Base-by-base conservation (phyloP, 768 basidiomycete genomes). In the Amanita molliuscula region DNA sequence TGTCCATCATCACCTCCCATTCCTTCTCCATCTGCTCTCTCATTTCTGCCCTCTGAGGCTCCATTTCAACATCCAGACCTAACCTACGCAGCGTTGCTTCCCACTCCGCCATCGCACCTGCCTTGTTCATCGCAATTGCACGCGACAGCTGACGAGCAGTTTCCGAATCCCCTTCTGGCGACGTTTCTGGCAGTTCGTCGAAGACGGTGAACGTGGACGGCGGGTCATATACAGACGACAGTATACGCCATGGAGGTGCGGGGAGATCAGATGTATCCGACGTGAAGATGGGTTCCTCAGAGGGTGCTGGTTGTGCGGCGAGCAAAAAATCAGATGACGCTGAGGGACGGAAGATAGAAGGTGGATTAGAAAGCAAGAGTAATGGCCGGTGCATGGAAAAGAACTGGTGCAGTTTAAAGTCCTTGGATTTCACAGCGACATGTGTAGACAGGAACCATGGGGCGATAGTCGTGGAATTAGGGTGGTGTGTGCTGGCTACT, bases 351-450 rank as follows among this genome's bases (percentile, higher is more conserved):
- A 88, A 70, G 50, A 80, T 66, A 7, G 78, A 68, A 0, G 79
- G 57, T 0, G 87, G 80, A 53, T 82, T 76, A 25, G 75, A 67
- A 37, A 90, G 71, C 33, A 86, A 76, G 18, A 90, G 76, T 2
- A 91, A 71, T 1, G 88, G 88, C 10, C 88, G 77, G 58, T 91
- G 82, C 28, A 88, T 69, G 2, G 88, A 78, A 67, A 92, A 91
- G 66, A 92, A 91, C 48, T 86, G 84, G 61, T 90, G 87, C 9
- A 89, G 74, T 59, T 81, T 84, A 65, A 85, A 81, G 56, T 86
- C 85, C 54, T 81, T 78, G 9, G 82, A 61, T 48, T 73, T 78
- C 49, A 89, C 58, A 21, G 74, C 56, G 1, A 81, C 82, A 55
- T 87, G 83, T 9, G 67, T 55, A 28, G 46, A 53, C 43, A 56